Percentiles rank a stretch among this genome's conserved stretches.
These are phyloP conservation scores for Ceratocystis albifundus DNA, from an alignment of 2,329 filamentous ascomycete species.

Conservation along the genomic window DNA sequence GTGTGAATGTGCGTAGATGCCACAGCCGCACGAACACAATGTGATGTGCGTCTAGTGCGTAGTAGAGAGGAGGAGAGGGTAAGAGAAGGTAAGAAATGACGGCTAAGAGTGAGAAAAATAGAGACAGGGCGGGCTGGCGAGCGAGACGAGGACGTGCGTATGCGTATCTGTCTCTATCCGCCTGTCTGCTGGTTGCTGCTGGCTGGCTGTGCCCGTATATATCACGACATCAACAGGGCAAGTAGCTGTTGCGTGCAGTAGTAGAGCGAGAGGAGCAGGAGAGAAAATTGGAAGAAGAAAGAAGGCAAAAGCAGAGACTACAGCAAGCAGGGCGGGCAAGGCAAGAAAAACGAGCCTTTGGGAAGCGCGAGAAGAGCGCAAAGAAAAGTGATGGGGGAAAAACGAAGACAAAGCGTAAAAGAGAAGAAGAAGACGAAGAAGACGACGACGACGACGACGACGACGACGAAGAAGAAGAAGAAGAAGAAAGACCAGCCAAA, in stretches of 20 bases:
- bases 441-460: too few species aligned
- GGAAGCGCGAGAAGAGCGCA: background rate
- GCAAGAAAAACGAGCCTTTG: background rate
- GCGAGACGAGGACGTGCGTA: background rate
- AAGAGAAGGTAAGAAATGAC: conserved; percentile 10
- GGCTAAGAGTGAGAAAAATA: conserved; percentile 15
- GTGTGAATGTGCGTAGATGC: too few species aligned
- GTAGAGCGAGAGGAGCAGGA: background rate
- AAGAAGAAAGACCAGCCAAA: background rate
- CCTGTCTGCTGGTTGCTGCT: background rate
- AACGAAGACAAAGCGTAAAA: background rate
- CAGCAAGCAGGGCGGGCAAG: background rate
- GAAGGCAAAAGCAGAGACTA: background rate
- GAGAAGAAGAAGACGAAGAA: background rate
- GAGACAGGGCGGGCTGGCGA: background rate
- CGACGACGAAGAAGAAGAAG: too few species aligned
- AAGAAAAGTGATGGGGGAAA: background rate
- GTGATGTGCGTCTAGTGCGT: background rate
- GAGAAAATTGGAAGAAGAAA: conserved; percentile 1
- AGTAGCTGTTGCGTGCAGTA: background rate
- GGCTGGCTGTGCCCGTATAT: background rate
- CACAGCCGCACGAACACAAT: too few species aligned
- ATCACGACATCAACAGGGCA: conserved; percentile 1
- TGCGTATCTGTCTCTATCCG: background rate
- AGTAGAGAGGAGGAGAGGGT: conserved; percentile 24